phyloP scores from a whole-genome alignment of 2,329 filamentous ascomycete species.

The Neofusicoccum sp. region DNA sequence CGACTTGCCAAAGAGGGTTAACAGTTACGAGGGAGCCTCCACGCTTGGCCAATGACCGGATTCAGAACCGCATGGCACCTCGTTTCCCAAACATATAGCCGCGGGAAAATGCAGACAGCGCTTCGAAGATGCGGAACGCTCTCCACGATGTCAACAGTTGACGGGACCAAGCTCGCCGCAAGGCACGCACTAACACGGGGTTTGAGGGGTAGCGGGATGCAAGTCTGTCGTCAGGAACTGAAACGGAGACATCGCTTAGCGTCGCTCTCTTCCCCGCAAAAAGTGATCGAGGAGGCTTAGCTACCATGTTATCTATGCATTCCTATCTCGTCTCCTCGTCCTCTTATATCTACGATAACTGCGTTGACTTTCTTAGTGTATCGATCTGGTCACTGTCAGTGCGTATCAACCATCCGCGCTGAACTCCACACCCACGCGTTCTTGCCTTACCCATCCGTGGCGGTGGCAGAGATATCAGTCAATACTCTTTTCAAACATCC shows the following conservation, averaged over 20 bases:
- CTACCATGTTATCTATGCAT: background rate
- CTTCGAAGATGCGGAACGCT: background rate
- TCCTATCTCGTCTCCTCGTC: background rate
- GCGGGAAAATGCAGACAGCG: background rate
- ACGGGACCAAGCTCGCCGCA: background rate
- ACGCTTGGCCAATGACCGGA: background rate
- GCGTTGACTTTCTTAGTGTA: background rate
- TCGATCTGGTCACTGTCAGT: slow-evolving; percentile 4
- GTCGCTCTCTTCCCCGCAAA: background rate
- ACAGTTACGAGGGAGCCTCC: background rate
- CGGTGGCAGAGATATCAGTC: background rate
- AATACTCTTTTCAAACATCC: too few species aligned
- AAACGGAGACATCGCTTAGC: background rate
- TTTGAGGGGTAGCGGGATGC: too few species aligned
- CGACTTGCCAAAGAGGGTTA: background rate
- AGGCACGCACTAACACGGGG: too few species aligned
- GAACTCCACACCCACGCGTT: background rate
- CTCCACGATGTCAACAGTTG: background rate
- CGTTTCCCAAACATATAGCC: too few species aligned
- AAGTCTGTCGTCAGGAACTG: background rate
- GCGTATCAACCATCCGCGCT: background rate
- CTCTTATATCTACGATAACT: background rate
- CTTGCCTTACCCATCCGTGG: background rate
- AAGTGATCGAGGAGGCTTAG: background rate
- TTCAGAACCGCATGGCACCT: background rate